Conservation (phyloP, 1,284 basidiomycete genomes). For the Trichosporon ovoides region DNA sequence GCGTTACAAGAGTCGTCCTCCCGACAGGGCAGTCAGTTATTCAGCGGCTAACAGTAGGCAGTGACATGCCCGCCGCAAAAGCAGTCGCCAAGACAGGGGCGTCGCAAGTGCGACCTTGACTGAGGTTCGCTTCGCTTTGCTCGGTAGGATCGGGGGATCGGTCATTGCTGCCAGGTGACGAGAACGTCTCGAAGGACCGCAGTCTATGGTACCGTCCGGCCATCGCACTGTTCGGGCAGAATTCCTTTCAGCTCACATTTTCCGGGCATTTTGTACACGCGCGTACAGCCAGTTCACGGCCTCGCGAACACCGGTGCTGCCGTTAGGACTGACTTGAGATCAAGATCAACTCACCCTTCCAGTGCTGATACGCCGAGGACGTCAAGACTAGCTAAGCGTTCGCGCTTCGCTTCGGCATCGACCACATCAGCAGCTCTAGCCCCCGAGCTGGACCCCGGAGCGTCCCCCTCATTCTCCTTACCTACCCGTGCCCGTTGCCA, state of each 20-base stretch:
- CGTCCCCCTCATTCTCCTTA: neutral
- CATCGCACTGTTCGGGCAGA: too few relatives aligned
- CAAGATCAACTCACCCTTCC: constrained; percentile 63
- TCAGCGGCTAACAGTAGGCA: too few relatives aligned
- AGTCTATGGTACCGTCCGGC: neutral
- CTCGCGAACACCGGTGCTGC: constrained; percentile 77
- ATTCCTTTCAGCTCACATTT: constrained; percentile 49
- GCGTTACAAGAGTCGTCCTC: too few relatives aligned
- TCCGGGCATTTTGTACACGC: constrained; percentile 78
- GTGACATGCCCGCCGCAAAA: too few relatives aligned
- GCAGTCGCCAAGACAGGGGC: too few relatives aligned
- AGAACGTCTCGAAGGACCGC: neutral
- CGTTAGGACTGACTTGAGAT: neutral
- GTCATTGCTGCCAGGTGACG: neutral
- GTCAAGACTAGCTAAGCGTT: constrained; percentile 68
- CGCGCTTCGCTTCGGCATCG: constrained; percentile 47
- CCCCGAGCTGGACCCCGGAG: neutral
- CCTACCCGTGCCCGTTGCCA: constrained; percentile 53
- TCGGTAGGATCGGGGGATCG: too few relatives aligned
- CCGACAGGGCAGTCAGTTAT: too few relatives aligned
- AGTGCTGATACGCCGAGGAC: constrained; percentile 85
- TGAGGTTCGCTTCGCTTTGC: too few relatives aligned
- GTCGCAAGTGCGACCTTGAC: too few relatives aligned
- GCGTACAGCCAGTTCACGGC: constrained; percentile 92
- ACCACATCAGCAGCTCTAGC: constrained; percentile 1